A percentile compares a stretch with the other conserved stretches of the same genome.
Evolutionary conservation across 108 stramenopile species (phyloP).

Genomic region (Fistulifera solaris): DNA sequence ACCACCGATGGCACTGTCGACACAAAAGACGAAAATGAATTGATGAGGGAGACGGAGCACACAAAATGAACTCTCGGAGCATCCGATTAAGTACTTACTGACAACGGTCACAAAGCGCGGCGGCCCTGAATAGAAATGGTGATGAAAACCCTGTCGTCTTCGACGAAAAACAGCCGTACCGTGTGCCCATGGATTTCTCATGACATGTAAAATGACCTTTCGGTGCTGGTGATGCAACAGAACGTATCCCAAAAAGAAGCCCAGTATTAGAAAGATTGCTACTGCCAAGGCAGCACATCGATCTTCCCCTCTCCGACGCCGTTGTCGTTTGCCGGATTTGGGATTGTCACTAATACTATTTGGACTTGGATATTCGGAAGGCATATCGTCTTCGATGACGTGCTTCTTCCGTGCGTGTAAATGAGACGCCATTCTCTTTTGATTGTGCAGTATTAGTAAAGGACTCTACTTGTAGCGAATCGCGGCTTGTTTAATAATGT

Average conservation of each 20-base stretch:
- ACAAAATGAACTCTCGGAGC: no score
- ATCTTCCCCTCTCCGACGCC: conserved; percentile 14
- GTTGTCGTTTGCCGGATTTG: not conserved
- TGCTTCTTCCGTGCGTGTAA: conserved; percentile 11
- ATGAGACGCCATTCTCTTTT: conserved; percentile 6
- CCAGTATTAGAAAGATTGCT: conserved; percentile 22
- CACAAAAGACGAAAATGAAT: no score
- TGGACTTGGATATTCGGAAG: not conserved
- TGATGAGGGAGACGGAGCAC: no score
- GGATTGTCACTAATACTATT: no score
- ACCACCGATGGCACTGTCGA: conserved; percentile 55
- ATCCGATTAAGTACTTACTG: no score
- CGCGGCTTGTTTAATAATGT: not conserved
- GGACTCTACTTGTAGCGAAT: not conserved
- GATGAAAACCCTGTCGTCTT: conserved; percentile 28
- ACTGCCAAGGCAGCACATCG: conserved; percentile 24
- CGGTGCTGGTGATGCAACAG: conserved; percentile 37
- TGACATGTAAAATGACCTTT: conserved; percentile 31
- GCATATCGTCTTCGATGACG: not conserved
- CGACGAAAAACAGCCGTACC: conserved; percentile 17
- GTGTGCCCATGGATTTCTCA: conserved; percentile 29
- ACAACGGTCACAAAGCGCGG: conserved; percentile 70
- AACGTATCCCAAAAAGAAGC: conserved; percentile 30
- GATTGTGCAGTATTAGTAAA: not conserved
- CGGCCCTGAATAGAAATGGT: conserved; percentile 37